Base-by-base conservation (phyloP, 805 yeast genomes). In the Barnettozyma salicaria region DNA sequence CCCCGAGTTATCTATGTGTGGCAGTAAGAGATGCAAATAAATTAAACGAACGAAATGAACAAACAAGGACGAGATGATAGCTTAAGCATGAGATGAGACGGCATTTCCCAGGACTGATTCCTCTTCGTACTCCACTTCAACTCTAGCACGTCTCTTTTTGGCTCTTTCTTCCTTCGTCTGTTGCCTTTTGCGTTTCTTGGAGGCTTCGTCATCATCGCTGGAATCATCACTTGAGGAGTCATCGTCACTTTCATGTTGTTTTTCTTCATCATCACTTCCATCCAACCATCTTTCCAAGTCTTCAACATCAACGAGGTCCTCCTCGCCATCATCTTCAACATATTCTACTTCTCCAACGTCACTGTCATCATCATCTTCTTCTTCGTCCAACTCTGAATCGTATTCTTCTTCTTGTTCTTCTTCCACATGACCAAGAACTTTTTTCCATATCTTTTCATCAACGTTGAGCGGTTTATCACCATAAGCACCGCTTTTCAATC, bases 401-500 rank as follows among this genome's bases (percentile, higher is more conserved):
- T 68, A 74, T 32, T 59, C 70, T 31, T 67, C 73, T 28, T 67
- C 76, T 21, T 74, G 77, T 42, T 80, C 85, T 33, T 76, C 79
- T 45, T 82, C 90, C 51, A 80, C 82, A 40, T 80, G 79, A 43
- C 89, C 88, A 67, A 92, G 74, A 18, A 92, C 94, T 67, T 80
- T 85, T 72, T 82, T 81, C 98, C 98, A 92, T 42, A 92, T 78
- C 64, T 80, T 80, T 55, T 90, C 96, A 53, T 92, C 97, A 25
- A 92, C 97, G 55, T 92, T 92, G 57, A 92, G 70, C 39, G 98
- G 98, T 61, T 90, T 86, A 57, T 92, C 97, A 48, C 98, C 98
- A 58, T 92, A 92, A 3, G 97, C 97, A 43, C 98, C 98, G 55
- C 90, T 79, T 77, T 92, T 92, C 56, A 92, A 74, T 63, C 98